Percentiles rank a stretch among this genome's conserved stretches.
These are phyloP conservation scores for Apiospora arundinis DNA, from an alignment of 2,329 filamentous ascomycete genomes.

Conservation along the genomic window DNA sequence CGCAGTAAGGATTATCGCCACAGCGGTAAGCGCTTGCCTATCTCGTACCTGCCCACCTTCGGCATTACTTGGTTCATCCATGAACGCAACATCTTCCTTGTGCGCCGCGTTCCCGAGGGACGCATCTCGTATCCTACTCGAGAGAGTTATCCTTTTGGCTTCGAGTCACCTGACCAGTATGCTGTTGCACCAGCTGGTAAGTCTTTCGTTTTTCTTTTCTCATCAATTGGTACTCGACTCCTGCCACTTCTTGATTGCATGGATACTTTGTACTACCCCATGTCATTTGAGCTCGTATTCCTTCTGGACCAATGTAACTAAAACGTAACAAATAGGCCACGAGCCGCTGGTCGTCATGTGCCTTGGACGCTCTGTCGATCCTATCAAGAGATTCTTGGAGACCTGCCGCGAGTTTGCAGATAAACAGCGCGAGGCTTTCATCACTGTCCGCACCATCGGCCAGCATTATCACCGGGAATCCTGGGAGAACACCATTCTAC, in stretches of 20 bases:
- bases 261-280: not conserved
- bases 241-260: not conserved
- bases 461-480: constrained; percentile 33
- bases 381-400: constrained; percentile 40
- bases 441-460: constrained; percentile 44
- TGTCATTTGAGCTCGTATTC: not conserved
- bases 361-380: constrained; percentile 42
- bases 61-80: constrained; percentile 45
- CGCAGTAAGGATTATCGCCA: constrained; percentile 39
- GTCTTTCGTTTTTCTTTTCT: not conserved
- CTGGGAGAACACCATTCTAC: constrained; percentile 46
- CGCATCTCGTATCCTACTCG: constrained; percentile 6
- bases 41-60: constrained; percentile 47
- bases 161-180: constrained; percentile 41
- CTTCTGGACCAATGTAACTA: not conserved
- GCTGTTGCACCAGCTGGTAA: constrained; percentile 41
- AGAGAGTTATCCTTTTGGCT: constrained; percentile 24
- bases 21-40: constrained; percentile 42
- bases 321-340: not conserved
- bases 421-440: constrained; percentile 43
- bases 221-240: not conserved
- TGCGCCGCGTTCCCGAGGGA: constrained; percentile 39
- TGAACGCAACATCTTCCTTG: constrained; percentile 43
- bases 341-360: constrained; percentile 48
- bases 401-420: constrained; percentile 41